Base-by-base conservation (phyloP, 2,329 filamentous ascomycete genomes). In the Colletotrichum gloeosporioides region DNA sequence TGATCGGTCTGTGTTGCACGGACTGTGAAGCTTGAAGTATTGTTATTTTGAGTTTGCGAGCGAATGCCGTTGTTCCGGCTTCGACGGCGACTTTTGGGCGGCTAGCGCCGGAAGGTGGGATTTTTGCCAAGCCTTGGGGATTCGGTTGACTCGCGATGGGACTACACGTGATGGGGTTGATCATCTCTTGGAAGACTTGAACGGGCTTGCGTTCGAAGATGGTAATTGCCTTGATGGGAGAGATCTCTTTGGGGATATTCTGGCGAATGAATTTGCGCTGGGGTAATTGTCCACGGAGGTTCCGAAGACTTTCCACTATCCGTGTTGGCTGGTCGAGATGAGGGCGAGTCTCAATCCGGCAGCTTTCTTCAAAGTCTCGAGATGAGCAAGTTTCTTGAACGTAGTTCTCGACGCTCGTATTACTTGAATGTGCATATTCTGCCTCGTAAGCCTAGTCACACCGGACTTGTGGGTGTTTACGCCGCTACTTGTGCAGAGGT, bases 301-400 rank as follows among this genome's bases (percentile, higher is more conserved):
- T 53, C 44, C 44, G 44, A 8, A 22, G n/a, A 22, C 44, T 1
- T 22, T 25, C n/a, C 1, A 22, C 6, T 22, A 0, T 53, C 22
- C 0, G 44, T 49, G n/a, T 22, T 13, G 2, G 10, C 12, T 1
- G n/a, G n/a, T 22, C 22, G n/a, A 13, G 10, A 13, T 22, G 44
- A 53, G 44, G 10, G 44, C 44, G 0, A 22, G 0, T 22, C n/a
- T 13, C n/a, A 13, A 4, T 22, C 0, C 7, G 44, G n/a, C 44
- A 25, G 10, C n/a, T 22, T 7, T 53, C 6, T 6, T 49, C 44
- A 49, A 6, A 2, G 44, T 49, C 44, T n/a, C 5, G n/a, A 49
- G 9, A 12, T 49, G 44, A 7, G n/a, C n/a, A 6, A 22, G 6
- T 22, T 53, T 10, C 6, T 44, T 4, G 39, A n/a, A 49, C 22